Evolutionary conservation across 1,284 basidiomycete genomes (phyloP), one percentile per base, ranked within the genome.

Genomic region (Leccinum ponderosum): DNA sequence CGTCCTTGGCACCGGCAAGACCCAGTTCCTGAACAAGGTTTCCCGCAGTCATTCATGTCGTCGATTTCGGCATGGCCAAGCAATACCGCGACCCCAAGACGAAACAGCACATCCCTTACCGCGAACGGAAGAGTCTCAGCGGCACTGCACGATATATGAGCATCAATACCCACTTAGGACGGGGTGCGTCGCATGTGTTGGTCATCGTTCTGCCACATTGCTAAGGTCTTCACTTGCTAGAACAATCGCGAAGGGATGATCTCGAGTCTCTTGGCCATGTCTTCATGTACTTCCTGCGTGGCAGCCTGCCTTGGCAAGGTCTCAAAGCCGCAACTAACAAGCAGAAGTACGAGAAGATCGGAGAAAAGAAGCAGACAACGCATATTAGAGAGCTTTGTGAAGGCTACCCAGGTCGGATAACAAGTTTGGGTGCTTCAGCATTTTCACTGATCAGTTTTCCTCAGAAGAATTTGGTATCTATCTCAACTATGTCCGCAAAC

Each of bases 71-170:
- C 68, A 93, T 99, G 84, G 96, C 97, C 59, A 99, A 99, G 79
- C 96, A 98, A 78, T 99, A 98, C 79, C 91, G 97, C 58, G 97
- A 99, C 78, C 96, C 97, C 14, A 97, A 97, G 81, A 97, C 96
- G 27, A 97, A 97, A 78, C 85, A 94, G 56, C 97, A 99, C 78
- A 98, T 99, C 67, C 97, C 96, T 56, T 99, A 99, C 82, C 88
- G 97, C 67, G 97, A 99, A 82, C 95, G 97, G 80, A 99, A 98
- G 84, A 97, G 95, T 67, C 81, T 98, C 53, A 97, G 95, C 33
- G 97, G 97, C 47, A 99, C 97, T 37, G 97, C 97, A 48, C 92
- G 96, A 58, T 98, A 98, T 83, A 98, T 97, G 83, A 97, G 94
- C 58, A 98, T 99, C 84, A 98, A 98, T 79, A 98, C 97, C 42